Percentiles rank a stretch among this genome's conserved stretches.
phyloP scores from a whole-genome alignment of 176 grass and related monocot genomes.

The Ensete glaucum region DNA sequence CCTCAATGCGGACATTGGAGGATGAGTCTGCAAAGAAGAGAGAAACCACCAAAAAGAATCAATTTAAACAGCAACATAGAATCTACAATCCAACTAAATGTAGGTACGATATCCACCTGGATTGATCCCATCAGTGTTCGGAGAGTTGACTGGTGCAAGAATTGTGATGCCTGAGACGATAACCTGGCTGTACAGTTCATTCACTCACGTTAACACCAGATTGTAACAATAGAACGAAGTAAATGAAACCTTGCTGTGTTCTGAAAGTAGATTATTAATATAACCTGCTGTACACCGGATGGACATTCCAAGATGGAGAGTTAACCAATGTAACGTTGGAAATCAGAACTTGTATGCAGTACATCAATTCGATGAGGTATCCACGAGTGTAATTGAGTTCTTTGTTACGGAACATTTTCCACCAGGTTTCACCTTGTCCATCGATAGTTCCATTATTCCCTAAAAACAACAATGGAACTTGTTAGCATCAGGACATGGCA shows the following conservation, averaged over 20 bases:
- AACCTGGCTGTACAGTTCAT: conserved; percentile 42
- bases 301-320: conserved; percentile 71
- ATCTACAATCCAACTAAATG: background rate
- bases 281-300: conserved; percentile 87
- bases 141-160: conserved; percentile 45
- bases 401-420: conserved; percentile 61
- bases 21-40: conserved; percentile 43
- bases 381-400: conserved; percentile 66
- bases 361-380: conserved; percentile 59
- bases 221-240: background rate
- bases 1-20: conserved; percentile 70
- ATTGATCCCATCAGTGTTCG: conserved; percentile 87
- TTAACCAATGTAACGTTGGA: conserved; percentile 74
- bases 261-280: background rate
- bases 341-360: conserved; percentile 50
- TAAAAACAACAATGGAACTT: background rate
- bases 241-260: background rate
- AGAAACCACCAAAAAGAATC: background rate
- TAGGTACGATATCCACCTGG: conserved; percentile 36
- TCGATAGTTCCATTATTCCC: conserved; percentile 80
- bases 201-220: background rate
- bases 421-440: conserved; percentile 83
- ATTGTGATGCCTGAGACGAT: conserved; percentile 60
- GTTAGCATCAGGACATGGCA: too few species aligned
- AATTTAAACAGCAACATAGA: background rate